Evolutionary conservation across 768 basidiomycete species (phyloP), one percentile per base, ranked within the genome.

Genomic region (Austroboletus festivus): DNA sequence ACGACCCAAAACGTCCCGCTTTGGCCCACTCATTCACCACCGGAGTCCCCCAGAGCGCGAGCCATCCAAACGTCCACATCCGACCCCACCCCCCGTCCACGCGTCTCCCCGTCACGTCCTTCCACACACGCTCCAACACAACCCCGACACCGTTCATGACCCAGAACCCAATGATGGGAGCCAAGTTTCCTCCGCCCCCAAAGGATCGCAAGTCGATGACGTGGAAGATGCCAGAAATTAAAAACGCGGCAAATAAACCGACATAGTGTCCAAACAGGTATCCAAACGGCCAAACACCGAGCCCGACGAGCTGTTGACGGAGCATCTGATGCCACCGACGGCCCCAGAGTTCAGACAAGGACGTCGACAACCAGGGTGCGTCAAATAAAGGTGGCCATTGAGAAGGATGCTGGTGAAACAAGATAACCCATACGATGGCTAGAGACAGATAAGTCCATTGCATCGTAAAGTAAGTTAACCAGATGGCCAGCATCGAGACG

Each of bases 321-420:
- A 85, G 79, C 13, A 81, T 54, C 57, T 85, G 83, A 57, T 87
- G 85, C 85, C 85, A 87, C 21, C 80, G 69, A 49, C 55, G 62
- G 0, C 75, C 69, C 85, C 85, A 87, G 46, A 83, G 76, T 12
- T 84, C 76, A 37, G 68, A 69, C 30, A 87, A 59, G 2, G 82
- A 84, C 3, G 77, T 78, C 4, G 79, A 62, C 23, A 59, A 46
- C 77, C 78, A 86, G 1, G 85, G 85, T 7, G 66, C 38, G 44
- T 77, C 61, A 64, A 85, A 85, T 13, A 80, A 46, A 1, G 81
- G 84, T 0, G 84, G 85, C 82, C 82, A 86, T 41, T 79, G 71
- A 3, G 65, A 67, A 0, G 75, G 74, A 38, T 60, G 52, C 54
- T 83, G 80, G 15, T 64, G 54, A 37, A 83, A 70, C 21, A 81